A percentile compares a stretch with the other conserved stretches of the same genome.
These are phyloP conservation scores for Dictyophora rubrovolvata DNA, from an alignment of 768 basidiomycete genomes.

Conservation along the genomic window DNA sequence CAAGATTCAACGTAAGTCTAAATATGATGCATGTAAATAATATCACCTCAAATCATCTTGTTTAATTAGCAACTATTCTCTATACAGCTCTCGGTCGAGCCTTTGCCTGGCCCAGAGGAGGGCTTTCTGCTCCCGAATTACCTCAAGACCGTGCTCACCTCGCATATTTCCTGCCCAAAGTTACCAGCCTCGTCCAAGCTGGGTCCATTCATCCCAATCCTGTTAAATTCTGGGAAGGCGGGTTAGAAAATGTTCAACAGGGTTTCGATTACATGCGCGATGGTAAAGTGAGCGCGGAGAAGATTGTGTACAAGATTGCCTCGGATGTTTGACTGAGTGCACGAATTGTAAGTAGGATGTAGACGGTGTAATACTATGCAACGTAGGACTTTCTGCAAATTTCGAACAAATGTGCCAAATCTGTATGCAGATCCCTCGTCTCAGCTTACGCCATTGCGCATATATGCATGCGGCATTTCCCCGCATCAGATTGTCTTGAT, in stretches of 20 bases:
- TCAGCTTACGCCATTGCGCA: no score
- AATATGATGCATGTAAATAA: not conserved
- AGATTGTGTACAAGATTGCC: slow-evolving; percentile 3
- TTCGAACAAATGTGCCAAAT: no score
- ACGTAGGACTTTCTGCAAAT: no score
- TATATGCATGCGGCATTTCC: no score
- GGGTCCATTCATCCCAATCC: not conserved
- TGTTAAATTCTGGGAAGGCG: slow-evolving; percentile 10
- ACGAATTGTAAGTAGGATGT: no score
- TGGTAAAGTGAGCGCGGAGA: slow-evolving; percentile 13
- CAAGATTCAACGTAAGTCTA: not conserved
- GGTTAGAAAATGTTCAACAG: slow-evolving; percentile 8
- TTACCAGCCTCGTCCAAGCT: not conserved
- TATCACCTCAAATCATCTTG: not conserved
- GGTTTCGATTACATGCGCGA: slow-evolving; percentile 10
- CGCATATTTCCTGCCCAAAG: not conserved
- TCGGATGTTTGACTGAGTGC: no score
- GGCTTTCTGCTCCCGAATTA: not conserved
- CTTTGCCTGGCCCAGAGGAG: not conserved
- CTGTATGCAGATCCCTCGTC: no score
- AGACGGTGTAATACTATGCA: no score
- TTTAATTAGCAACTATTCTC: not conserved
- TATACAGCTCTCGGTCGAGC: slow-evolving; percentile 6
- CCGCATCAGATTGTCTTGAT: no score
- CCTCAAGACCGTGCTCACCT: slow-evolving; percentile 8